phyloP scores from a whole-genome alignment of 495 filamentous ascomycete species.

The Penicillium lagena region DNA sequence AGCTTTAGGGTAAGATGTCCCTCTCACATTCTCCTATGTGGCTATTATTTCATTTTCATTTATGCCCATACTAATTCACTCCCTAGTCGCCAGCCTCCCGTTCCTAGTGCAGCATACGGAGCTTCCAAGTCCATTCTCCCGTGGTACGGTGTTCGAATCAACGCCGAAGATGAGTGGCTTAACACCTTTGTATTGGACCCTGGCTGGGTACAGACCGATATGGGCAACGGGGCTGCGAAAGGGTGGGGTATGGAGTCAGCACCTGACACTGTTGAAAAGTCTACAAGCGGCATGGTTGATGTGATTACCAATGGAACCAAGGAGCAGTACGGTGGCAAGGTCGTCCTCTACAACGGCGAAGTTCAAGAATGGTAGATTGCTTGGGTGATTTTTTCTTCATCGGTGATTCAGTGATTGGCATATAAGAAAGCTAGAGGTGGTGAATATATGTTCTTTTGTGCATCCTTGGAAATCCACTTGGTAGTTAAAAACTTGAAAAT shows the following conservation, averaged over 20 bases:
- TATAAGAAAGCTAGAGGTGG: too few relatives aligned
- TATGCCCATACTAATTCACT: not conserved
- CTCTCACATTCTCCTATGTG: too few relatives aligned
- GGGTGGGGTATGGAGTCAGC: conserved; percentile 29
- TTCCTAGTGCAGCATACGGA: conserved; percentile 31
- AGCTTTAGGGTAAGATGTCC: conserved; percentile 14
- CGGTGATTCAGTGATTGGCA: too few relatives aligned
- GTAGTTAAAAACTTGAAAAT: too few relatives aligned
- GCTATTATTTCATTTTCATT: too few relatives aligned
- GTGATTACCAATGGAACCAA: conserved; percentile 17
- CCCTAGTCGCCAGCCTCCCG: conserved; percentile 6
- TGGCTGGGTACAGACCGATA: conserved; percentile 39
- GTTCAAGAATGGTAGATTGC: not conserved
- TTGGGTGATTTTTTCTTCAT: too few relatives aligned
- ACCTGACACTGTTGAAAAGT: conserved; percentile 23
- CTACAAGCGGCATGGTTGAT: conserved; percentile 25
- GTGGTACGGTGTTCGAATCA: conserved; percentile 30
- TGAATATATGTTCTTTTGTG: too few relatives aligned
- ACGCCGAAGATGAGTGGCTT: conserved; percentile 30
- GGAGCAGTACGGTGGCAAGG: not conserved
- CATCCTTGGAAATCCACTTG: too few relatives aligned
- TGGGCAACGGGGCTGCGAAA: conserved; percentile 35
- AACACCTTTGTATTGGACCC: conserved; percentile 25
- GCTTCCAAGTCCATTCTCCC: conserved; percentile 31
- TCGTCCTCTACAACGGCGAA: too few relatives aligned